Evolutionary conservation across 2,329 filamentous ascomycete genomes (phyloP), one percentile per base, ranked within the genome.

Genomic region (Nannizziopsis arthrosporioides): DNA sequence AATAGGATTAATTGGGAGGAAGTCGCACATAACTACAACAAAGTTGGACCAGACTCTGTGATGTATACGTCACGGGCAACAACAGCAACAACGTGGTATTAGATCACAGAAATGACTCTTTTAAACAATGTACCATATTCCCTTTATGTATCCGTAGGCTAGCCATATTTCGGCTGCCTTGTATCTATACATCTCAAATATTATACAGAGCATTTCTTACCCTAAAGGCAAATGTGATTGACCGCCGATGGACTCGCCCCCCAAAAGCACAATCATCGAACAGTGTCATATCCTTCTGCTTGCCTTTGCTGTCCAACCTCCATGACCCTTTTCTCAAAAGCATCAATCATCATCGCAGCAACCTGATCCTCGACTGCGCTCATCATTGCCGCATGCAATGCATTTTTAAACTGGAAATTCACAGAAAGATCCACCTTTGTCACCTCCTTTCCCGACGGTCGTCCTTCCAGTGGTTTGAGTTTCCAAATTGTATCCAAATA

Each of bases 301-400:
- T 18, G 48, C 38, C 34, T 50, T 44, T 42, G 47, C 36, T 67
- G 68, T 56, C 77, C 63, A 42, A 86, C 62, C 58, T 76, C 70
- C 61, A 71, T 72, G 5, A 92, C 88, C 60, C 85, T 75, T 66
- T 78, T 77, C 70, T 95, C 89, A 70, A 98, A 98, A 39, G 58
- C 62, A 32, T 53, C 65, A 49, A 57, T 65, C 53, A 60, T 70
- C 46, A 64, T 59, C 30, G 50, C 50, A 15, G 48, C 51, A 54
- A 95, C 80, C 67, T 85, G 87, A 30, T 86, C 83, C 55, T 87
- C 86, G 18, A 92, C 81, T 31, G 85, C 82, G 34, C 80, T 76
- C 63, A 89, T 92, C 61, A 95, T 72, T 15, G 84, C 80, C 37
- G 81, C 82, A 68, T 95, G 93, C 49, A 94, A 64, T n/a, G 89